Conservation (phyloP, 1,284 basidiomycete species). For the Fomitiporia mediterranea region DNA sequence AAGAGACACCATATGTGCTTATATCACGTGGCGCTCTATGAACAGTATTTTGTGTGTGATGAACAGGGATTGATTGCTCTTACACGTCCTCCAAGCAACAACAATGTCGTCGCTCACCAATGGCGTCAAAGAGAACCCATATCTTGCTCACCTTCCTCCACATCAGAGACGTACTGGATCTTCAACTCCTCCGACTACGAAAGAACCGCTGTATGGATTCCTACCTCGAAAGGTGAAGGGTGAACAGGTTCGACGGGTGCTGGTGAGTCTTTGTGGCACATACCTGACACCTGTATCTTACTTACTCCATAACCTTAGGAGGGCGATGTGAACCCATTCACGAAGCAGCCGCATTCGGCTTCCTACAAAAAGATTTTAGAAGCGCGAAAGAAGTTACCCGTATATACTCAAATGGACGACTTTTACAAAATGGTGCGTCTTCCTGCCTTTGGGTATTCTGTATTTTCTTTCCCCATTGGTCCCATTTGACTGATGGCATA, state of each 20-base stretch:
- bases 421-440: constrained; percentile 78
- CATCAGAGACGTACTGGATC: constrained; percentile 30
- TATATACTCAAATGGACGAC: constrained; percentile 90
- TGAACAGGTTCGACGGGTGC: constrained; percentile 64
- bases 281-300: background rate
- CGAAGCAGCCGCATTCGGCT: constrained; percentile 66
- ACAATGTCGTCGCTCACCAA: constrained; percentile 5
- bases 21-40: too few relatives aligned
- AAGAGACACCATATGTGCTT: too few relatives aligned
- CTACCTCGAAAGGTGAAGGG: constrained; percentile 74
- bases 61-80: too few relatives aligned
- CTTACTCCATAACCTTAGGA: constrained; percentile 47
- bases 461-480: constrained; percentile 9
- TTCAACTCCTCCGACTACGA: constrained; percentile 28
- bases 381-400: constrained; percentile 84
- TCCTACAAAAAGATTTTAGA: constrained; percentile 88
- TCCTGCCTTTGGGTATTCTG: constrained; percentile 20
- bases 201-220: constrained; percentile 72
- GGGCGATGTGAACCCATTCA: constrained; percentile 88
- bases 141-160: constrained; percentile 45
- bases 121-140: constrained; percentile 44
- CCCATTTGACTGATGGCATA: constrained; percentile 15
- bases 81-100: background rate
- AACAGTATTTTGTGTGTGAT: too few relatives aligned
- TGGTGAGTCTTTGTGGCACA: constrained; percentile 45